Evolutionary conservation across 2,329 filamentous ascomycete species (phyloP).

Genomic region (Penicillium sp.): DNA sequence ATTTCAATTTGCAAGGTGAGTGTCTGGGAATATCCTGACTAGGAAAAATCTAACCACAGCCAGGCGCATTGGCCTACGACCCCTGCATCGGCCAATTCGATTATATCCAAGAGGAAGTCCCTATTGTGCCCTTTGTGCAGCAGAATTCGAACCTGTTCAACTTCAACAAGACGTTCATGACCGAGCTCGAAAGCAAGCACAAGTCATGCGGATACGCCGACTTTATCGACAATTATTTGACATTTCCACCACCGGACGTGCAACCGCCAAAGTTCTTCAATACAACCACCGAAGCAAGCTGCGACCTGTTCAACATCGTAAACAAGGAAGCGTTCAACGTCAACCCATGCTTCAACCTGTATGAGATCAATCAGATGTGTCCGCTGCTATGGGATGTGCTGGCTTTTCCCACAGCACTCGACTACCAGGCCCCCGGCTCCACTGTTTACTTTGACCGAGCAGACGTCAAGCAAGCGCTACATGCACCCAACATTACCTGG

Average conservation of each 20-base stretch:
- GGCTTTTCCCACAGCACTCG: constrained; percentile 50
- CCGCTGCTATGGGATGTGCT: constrained; percentile 64
- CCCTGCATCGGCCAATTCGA: constrained; percentile 49
- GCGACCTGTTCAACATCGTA: constrained; percentile 55
- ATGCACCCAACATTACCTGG: constrained; percentile 48
- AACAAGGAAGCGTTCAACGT: constrained; percentile 48
- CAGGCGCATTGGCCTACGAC: constrained; percentile 62
- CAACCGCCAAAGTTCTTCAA: constrained; percentile 57
- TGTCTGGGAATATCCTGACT: not conserved
- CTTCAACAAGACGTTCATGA: constrained; percentile 43
- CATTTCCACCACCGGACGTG: constrained; percentile 41
- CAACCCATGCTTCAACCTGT: constrained; percentile 77
- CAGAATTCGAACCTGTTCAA: constrained; percentile 42
- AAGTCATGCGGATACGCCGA: constrained; percentile 44
- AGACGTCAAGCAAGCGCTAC: constrained; percentile 63
- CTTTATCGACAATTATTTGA: constrained; percentile 49
- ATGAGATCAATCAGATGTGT: constrained; percentile 66
- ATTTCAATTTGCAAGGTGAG: constrained; percentile 61
- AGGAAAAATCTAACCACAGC: constrained; percentile 2
- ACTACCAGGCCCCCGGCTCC: constrained; percentile 58
- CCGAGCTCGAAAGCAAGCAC: constrained; percentile 37
- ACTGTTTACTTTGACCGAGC: constrained; percentile 64
- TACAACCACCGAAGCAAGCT: constrained; percentile 43
- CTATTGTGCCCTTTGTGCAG: constrained; percentile 41
- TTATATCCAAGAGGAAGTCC: constrained; percentile 30